Percentiles rank a stretch among this genome's conserved stretches.
Evolutionary conservation across 1,284 basidiomycete species (phyloP).

Genomic region (Cryptococcus sp.): DNA sequence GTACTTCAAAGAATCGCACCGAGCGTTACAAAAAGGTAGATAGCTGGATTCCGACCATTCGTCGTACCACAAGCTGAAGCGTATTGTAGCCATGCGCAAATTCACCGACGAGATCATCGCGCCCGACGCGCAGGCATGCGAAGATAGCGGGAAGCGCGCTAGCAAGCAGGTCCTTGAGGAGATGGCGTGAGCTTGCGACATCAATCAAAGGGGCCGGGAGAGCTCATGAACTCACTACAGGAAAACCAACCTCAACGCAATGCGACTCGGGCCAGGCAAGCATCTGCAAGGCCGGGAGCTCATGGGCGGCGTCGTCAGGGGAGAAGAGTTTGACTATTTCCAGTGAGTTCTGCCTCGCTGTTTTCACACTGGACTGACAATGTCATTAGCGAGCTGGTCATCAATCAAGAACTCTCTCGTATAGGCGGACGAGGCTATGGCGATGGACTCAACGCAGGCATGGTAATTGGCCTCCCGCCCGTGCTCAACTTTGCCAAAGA

Average conservation of each 20-base stretch:
- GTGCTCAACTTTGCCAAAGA: constrained; percentile 63
- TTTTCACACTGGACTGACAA: background rate
- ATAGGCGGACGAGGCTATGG: constrained; percentile 79
- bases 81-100: constrained; percentile 55
- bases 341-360: constrained; percentile 31
- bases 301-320: constrained; percentile 77
- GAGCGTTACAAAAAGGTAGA: constrained; percentile 50
- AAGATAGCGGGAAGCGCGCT: constrained; percentile 72
- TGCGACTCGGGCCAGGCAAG: constrained; percentile 78
- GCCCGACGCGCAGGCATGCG: constrained; percentile 62
- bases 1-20: constrained; percentile 72
- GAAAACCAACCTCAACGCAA: constrained; percentile 73
- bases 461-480: constrained; percentile 72
- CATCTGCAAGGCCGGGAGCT: constrained; percentile 80
- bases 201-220: too few species aligned
- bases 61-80: constrained; percentile 1
- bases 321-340: constrained; percentile 84
- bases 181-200: constrained; percentile 47
- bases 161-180: constrained; percentile 48
- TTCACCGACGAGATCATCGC: constrained; percentile 60
- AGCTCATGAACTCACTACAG: constrained; percentile 46
- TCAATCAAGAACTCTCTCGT: constrained; percentile 82
- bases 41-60: background rate
- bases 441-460: constrained; percentile 72
- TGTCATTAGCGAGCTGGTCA: constrained; percentile 62